A percentile compares a stretch with the other conserved stretches of the same genome.
phyloP scores from a whole-genome alignment of 1,284 basidiomycete species.

The Ceratobasidium sp. region DNA sequence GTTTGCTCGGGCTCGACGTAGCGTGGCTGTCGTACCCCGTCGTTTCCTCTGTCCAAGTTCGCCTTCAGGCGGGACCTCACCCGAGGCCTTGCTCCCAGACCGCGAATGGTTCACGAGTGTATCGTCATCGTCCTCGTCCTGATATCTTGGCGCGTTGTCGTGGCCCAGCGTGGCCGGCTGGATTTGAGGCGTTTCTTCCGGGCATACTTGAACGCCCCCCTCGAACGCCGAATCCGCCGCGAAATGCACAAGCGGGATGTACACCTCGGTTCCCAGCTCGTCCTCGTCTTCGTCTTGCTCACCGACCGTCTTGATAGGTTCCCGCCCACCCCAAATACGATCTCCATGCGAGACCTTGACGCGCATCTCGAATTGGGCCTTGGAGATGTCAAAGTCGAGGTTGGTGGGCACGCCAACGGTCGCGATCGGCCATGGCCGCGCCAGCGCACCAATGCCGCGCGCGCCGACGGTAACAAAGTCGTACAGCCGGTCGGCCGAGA shows the following conservation, averaged over 20 bases:
- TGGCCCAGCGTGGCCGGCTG: neutral
- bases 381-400: constrained; percentile 81
- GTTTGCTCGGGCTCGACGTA: constrained; percentile 24
- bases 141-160: neutral
- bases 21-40: constrained; percentile 35
- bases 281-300: constrained; percentile 46
- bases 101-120: constrained; percentile 28
- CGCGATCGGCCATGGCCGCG: constrained; percentile 80
- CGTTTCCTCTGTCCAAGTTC: neutral
- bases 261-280: constrained; percentile 81
- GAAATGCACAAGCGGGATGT: constrained; percentile 88
- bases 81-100: constrained; percentile 18
- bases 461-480: constrained; percentile 83
- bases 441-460: constrained; percentile 83
- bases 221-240: constrained; percentile 57
- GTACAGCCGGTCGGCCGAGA: constrained; percentile 57
- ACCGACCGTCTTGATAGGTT: constrained; percentile 20
- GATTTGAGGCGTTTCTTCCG: constrained; percentile 6
- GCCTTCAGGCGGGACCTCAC: neutral
- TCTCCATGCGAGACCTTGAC: constrained; percentile 71
- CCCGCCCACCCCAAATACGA: constrained; percentile 51
- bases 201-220: constrained; percentile 19
- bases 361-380: constrained; percentile 73
- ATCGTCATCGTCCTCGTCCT: constrained; percentile 51
- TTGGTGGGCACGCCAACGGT: constrained; percentile 73